Evolutionary conservation across 1,139 yeast species (phyloP), one percentile per base, ranked within the genome.

Genomic region (Meyerozyma sp.): DNA sequence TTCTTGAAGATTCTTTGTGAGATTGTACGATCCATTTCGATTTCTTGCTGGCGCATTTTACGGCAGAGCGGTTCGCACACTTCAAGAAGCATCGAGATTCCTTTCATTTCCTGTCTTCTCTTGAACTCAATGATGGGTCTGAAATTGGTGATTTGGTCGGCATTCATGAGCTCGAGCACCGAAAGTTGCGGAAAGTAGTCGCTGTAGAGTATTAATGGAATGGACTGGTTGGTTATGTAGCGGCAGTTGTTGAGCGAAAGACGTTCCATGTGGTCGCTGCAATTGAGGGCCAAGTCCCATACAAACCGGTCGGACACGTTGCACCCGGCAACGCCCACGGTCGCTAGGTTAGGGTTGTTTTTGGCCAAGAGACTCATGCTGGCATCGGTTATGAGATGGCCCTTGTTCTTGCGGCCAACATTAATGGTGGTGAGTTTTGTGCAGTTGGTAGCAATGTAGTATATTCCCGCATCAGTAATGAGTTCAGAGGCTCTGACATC

Each of bases 291-390:
- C 39, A 90, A 65, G 55, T 86, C 93, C 95, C 95, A 88, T 23
- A 91, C 66, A 6, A 85, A 72, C 40, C 80, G 73, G 64, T 91
- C 96, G 16, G 86, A 79, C 25, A 91, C 74, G 44, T 77, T 71
- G 60, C 96, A 88, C 7, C 98, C 98, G 0, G 98, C 96, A 13
- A 89, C 65, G 0, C 98, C 98, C 40, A 91, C 69, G 0, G 97
- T 90, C 40, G 70, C 70, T 36, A 90, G 65, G 11, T 69, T 60
- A 3, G 79, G 73, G 50, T 73, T 70, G 53, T 78, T 78, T 37
- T 70, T 69, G 6, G 82, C 77, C 28, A 91, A 65, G 20, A 75
- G 73, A 14, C 77, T 66, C 34, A 90, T 63, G 11, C 94, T 79
- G 36, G 75, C 68, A 66, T 89, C 94, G 3, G 96, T 84, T 39